phyloP scores from a whole-genome alignment of 73 alveolate genomes.

The Effrenium voratum region DNA sequence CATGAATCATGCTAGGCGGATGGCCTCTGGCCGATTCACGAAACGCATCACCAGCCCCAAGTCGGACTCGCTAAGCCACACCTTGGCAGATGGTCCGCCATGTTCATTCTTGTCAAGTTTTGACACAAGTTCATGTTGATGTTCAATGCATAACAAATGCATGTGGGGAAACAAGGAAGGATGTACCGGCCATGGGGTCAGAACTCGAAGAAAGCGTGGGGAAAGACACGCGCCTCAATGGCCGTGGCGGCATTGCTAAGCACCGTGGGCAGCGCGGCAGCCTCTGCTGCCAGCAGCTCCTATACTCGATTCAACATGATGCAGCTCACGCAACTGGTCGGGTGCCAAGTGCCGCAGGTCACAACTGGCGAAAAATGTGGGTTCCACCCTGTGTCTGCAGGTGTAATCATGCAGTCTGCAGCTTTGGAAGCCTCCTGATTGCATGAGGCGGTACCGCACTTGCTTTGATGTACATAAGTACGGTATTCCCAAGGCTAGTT shows the following conservation, averaged over 20 bases:
- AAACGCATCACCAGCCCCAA: constrained; percentile 90
- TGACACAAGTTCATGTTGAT: too few species aligned
- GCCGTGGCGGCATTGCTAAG: constrained; percentile 91
- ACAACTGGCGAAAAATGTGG: too few species aligned
- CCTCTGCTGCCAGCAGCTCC: constrained; percentile 75
- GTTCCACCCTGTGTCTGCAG: too few species aligned
- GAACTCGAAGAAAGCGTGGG: background rate
- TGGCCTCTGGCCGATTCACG: constrained; percentile 89
- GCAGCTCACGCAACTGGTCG: too few species aligned
- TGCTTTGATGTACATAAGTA: too few species aligned
- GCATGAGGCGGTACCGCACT: too few species aligned
- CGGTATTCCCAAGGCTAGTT: too few species aligned
- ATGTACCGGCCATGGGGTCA: background rate
- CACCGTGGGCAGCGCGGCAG: constrained; percentile 73
- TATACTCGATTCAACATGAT: background rate
- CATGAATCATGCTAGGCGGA: background rate
- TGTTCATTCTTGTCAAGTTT: too few species aligned
- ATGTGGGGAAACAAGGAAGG: background rate
- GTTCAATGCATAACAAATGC: too few species aligned
- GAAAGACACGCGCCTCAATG: constrained; percentile 23
- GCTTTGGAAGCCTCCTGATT: too few species aligned
- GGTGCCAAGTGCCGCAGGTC: too few species aligned
- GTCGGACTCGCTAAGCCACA: constrained; percentile 91
- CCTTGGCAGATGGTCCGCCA: background rate
- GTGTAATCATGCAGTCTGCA: too few species aligned